Evolutionary conservation across 1,284 basidiomycete genomes (phyloP), one percentile per base, ranked within the genome.

Genomic region (Neolentinus lepideus): DNA sequence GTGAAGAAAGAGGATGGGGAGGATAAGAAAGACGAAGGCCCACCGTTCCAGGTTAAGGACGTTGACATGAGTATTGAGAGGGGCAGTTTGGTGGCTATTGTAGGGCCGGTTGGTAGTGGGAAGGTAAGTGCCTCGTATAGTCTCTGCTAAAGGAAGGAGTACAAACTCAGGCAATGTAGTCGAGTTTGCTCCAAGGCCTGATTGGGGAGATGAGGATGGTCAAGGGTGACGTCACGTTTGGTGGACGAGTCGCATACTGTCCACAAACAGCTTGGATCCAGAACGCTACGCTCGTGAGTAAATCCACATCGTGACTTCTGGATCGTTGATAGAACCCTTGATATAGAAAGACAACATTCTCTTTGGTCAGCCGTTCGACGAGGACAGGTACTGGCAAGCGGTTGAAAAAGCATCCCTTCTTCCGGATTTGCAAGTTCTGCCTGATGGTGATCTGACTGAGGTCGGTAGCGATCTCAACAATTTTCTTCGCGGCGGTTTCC

Each of bases 231-330:
- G 79, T 88, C 29, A 70, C 69, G 0, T 83, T 87, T 62, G 86
- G 89, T 47, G 90, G 88, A 1, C 76, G 75, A 8, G 79, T 94
- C 1, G 86, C 82, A 0, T 95, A 94, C 70, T 93, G 90, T 66
- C 82, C 91, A 2, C 92, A 94, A 67, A 83, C 77, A 24, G 88
- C 92, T 1, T 96, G 93, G 92, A 94, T 96, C 54, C 92, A 94
- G 67, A 92, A 90, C 64, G 84, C 86, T 0, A 83, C 86, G 2
- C 62, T 93, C 60, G 84, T 87, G 54, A 61, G 81, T 62, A 21
- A 12, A 16, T 16, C 12, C 19, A n/a, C 19, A n/a, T 26, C 21
- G n/a, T n/a, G n/a, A n/a, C n/a, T n/a, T n/a, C n/a, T n/a, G n/a
- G 12, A 31, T 6, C 22, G 25, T 22, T 26, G 3, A 47, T 22